A percentile compares a stretch with the other conserved stretches of the same genome.
Conservation (phyloP, 108 stramenopile genomes). For the Thalassiosira profunda region DNA sequence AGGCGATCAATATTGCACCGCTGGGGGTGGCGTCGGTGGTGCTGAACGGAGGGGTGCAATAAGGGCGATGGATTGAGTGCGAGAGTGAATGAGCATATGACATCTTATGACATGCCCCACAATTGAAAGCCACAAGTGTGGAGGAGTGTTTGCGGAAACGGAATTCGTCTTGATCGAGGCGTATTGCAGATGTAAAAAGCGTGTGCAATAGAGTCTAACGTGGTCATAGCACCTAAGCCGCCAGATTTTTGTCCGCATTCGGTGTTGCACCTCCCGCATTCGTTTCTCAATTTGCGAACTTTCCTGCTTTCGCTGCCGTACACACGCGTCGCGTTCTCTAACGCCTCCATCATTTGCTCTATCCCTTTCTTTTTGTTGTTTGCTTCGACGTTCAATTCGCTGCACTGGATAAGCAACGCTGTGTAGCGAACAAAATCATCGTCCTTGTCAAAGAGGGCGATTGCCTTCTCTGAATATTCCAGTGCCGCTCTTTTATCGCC, state of each 20-base stretch:
- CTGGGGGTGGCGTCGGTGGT: slow-evolving; percentile 5
- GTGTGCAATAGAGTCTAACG: too few relatives aligned
- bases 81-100: too few relatives aligned
- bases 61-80: too few relatives aligned
- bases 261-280: background rate
- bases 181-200: too few relatives aligned
- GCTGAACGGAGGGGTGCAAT: slow-evolving; percentile 12
- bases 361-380: slow-evolving; percentile 1
- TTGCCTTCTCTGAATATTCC: slow-evolving; percentile 14
- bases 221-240: background rate
- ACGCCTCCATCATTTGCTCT: slow-evolving; percentile 7
- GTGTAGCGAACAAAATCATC: background rate
- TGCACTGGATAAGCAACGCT: slow-evolving; percentile 3
- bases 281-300: background rate
- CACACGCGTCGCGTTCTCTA: background rate
- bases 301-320: background rate
- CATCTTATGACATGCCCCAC: too few relatives aligned
- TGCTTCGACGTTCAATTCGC: slow-evolving; percentile 2
- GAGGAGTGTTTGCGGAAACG: too few relatives aligned
- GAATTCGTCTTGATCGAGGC: too few relatives aligned
- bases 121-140: too few relatives aligned
- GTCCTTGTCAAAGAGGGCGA: background rate
- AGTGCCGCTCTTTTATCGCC: slow-evolving; percentile 3
- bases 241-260: background rate
- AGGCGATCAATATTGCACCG: slow-evolving; percentile 18